Conservation (phyloP, 129 eudicot species). For the Flaveria sonorensis region DNA sequence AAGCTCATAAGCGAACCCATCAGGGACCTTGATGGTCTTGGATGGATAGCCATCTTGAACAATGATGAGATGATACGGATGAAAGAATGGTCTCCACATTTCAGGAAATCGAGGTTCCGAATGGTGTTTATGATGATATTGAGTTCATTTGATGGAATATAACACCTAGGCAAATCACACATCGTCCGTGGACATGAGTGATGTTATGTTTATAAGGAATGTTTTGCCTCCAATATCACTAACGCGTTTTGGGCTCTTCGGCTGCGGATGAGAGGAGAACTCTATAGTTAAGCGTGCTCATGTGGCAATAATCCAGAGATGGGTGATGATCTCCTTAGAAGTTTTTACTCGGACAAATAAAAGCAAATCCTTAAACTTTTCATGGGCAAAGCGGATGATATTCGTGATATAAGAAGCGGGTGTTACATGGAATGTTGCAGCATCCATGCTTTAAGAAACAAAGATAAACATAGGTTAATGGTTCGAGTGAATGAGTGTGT, state of each 20-base stretch:
- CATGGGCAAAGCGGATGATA: too few species aligned
- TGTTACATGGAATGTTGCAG: conserved; percentile 21
- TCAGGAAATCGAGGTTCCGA: conserved; percentile 85
- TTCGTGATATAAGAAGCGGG: too few species aligned
- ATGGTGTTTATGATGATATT: conserved; percentile 81
- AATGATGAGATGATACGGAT: conserved; percentile 79
- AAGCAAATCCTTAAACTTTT: too few species aligned
- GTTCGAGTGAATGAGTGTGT: conserved; percentile 20
- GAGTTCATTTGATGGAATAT: too few species aligned
- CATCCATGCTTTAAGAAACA: conserved; percentile 38
- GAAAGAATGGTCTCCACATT: conserved; percentile 92
- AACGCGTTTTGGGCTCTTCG: too few species aligned
- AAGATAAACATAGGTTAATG: conserved; percentile 1
- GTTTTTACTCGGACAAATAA: too few species aligned
- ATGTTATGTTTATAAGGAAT: background rate
- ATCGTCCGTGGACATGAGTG: too few species aligned
- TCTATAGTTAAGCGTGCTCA: too few species aligned
- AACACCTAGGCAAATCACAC: too few species aligned
- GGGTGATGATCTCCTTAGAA: too few species aligned
- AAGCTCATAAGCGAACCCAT: conserved; percentile 76
- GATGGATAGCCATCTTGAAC: conserved; percentile 96
- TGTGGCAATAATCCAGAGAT: conserved; percentile 33
- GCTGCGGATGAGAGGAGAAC: too few species aligned
- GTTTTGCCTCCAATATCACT: too few species aligned
- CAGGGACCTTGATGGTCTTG: conserved; percentile 72